Conservation (phyloP, 2,329 filamentous ascomycete genomes). For the Tolypocladium pustulatum region DNA sequence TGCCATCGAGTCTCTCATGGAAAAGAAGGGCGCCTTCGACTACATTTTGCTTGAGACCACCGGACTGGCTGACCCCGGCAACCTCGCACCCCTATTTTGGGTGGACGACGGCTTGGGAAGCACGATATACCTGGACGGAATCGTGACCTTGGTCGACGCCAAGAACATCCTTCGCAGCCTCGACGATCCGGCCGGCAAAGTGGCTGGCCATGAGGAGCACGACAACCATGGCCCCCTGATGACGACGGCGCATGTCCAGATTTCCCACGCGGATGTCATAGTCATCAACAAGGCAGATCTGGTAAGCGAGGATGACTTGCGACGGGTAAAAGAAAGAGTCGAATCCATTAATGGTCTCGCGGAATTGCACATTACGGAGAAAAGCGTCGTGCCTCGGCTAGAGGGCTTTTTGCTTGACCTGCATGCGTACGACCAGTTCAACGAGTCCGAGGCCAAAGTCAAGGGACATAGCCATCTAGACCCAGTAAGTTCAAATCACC, state of each 20-base stretch:
- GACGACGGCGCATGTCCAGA: slow-evolving; percentile 90
- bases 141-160: slow-evolving; percentile 90
- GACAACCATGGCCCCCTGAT: slow-evolving; percentile 56
- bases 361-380: slow-evolving; percentile 70
- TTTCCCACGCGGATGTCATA: slow-evolving; percentile 92
- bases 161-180: slow-evolving; percentile 81
- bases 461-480: slow-evolving; percentile 90
- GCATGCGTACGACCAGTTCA: slow-evolving; percentile 82
- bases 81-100: slow-evolving; percentile 94
- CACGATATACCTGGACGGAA: slow-evolving; percentile 92
- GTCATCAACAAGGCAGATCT: slow-evolving; percentile 91
- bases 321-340: slow-evolving; percentile 60
- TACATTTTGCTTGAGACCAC: slow-evolving; percentile 97
- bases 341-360: slow-evolving; percentile 83
- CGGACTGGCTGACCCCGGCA: slow-evolving; percentile 87
- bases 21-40: slow-evolving; percentile 85
- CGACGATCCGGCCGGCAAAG: slow-evolving; percentile 55
- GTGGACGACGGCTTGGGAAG: slow-evolving; percentile 92
- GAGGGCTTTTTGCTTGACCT: slow-evolving; percentile 83
- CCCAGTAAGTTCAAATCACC: slow-evolving; percentile 44
- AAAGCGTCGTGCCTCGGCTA: slow-evolving; percentile 68
- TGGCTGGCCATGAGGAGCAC: slow-evolving; percentile 39
- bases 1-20: slow-evolving; percentile 93
- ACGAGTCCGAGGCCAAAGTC: slow-evolving; percentile 55
- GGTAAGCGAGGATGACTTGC: slow-evolving; percentile 59